Base-by-base conservation (phyloP, 1,284 basidiomycete genomes). In the Coriolopsis trogii region DNA sequence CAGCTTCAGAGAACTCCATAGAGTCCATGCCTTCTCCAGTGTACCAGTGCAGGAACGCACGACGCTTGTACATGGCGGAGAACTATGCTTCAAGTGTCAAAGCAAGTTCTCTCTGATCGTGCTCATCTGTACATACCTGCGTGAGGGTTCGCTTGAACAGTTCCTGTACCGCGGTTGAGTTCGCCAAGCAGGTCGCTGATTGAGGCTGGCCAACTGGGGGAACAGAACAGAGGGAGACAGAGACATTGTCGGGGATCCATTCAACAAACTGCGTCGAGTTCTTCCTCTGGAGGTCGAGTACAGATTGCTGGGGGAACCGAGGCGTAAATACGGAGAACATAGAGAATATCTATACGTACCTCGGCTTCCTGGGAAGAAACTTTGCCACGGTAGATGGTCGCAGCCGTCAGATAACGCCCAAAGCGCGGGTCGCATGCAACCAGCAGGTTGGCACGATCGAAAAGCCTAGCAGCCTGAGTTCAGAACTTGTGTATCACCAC, bases 1-100 rank as follows among this genome's bases (percentile, higher is more conserved):
- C 90, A 0, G 91, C 90, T 68, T 96, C 93, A 1, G 90, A 85
- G 71, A 97, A 95, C 71, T 96, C 94, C 89, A 95, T 89, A 42
- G 84, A 70, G 68, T 93, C 91, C 93, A 94, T 94, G 47, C 93
- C 93, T 70, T 95, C 93, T 21, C 85, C 89, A 16, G 87, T 91
- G 71, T 94, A 95, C 90, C 93, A 95, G 69, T 96, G 93, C 52
- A 94, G 72, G 79, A 91, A 96, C 3, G 94, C 93, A 46, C 80
- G 77, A 39, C 93, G 82, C 67, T 88, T 89, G 74, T 84, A 95
- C 89, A 94, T 93, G 3, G 78, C 73, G 1, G 80, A 59, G 73
- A 94, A 95, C 84, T 95, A 43, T 18, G 21, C 15, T 1, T 33
- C 5, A 23, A n/a, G 9, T 16, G n/a, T 41, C 3, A 29, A 9